Evolutionary conservation across 2,329 filamentous ascomycete genomes (phyloP), one percentile per base, ranked within the genome.

Genomic region (Ophiostoma tasmaniense): DNA sequence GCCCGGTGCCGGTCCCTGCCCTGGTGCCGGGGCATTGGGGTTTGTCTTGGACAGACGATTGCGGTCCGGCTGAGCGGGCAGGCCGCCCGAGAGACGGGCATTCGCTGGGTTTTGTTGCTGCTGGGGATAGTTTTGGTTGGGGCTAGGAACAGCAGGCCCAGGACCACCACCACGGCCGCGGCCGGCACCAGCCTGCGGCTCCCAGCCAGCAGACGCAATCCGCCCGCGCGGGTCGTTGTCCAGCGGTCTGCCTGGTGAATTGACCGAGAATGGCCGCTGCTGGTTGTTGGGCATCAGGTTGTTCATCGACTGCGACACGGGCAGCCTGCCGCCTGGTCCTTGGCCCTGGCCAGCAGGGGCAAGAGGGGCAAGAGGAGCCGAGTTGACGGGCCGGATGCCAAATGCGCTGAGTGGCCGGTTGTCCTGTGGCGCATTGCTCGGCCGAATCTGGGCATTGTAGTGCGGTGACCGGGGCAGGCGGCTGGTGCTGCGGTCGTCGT

Each of bases 341-440:
- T 39, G 37, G 1, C 13, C 37, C 37, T 39, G 33, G 33, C 33
- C 33, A 33, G 33, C 33, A 33, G 33, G 33, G 8, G 33, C 33
- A 33, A 33, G 33, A 33, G 5, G 33, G 6, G 64, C n/a, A 28
- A 33, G 11, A 22, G 33, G 33, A 6, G 30, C 20, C 1, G 6
- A 17, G 75, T 73, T 81, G 72, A 75, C 81, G 74, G 78, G 84
- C 72, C 82, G 84, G 73, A 83, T 85, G 50, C 84, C 83, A 73
- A 86, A 87, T 0, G 84, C 81, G 72, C 83, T 82, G 67, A 79
- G 77, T 1, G 84, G 81, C 2, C 82, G 81, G 70, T 84, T 82
- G 35, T 55, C 25, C 33, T 77, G 78, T 0, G 81, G 80, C 3
- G 79, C 80, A 3, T 81, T 81, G 11, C 82, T 81, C 33, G 83